phyloP scores from a whole-genome alignment of 2,329 filamentous ascomycete species.

The Trichophyton benhamiae region DNA sequence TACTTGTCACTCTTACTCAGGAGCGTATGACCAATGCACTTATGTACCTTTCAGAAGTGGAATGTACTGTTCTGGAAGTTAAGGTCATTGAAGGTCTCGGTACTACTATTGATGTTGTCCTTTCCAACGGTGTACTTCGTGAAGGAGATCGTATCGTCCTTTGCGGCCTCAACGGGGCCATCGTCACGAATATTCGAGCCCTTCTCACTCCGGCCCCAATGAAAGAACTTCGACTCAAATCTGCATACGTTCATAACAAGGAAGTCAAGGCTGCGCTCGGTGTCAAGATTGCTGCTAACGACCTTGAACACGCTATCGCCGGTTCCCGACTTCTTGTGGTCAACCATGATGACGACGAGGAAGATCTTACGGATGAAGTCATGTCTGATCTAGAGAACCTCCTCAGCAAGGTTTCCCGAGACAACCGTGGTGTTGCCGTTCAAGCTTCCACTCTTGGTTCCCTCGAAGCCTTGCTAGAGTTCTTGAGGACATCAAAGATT shows the following conservation, averaged over 20 bases:
- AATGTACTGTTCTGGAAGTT: constrained; percentile 95
- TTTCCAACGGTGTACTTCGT: constrained; percentile 87
- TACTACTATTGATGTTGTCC: constrained; percentile 93
- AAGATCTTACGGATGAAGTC: constrained; percentile 91
- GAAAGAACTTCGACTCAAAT: constrained; percentile 90
- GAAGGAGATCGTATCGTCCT: constrained; percentile 92
- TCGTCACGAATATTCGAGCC: constrained; percentile 88
- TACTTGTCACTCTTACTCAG: constrained; percentile 82
- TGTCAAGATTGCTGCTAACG: constrained; percentile 97
- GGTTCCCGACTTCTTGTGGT: constrained; percentile 90
- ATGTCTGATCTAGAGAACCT: constrained; percentile 87
- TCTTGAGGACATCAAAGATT: constrained; percentile 91
- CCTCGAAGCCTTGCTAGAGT: constrained; percentile 88
- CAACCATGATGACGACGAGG: constrained; percentile 89
- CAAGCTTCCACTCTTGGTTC: constrained; percentile 96
- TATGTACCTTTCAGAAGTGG: constrained; percentile 97
- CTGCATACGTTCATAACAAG: constrained; percentile 96
- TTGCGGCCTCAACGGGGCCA: constrained; percentile 92
- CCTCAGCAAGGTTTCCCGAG: constrained; percentile 81
- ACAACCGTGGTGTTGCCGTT: constrained; percentile 87
- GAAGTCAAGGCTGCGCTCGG: constrained; percentile 95
- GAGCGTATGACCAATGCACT: constrained; percentile 94
- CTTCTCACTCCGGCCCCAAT: constrained; percentile 85
- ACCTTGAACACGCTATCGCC: constrained; percentile 89
- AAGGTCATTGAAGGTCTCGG: constrained; percentile 98